Evolutionary conservation across 768 basidiomycete genomes (phyloP), one percentile per base, ranked within the genome.

Genomic region (Lentinula aciculospora): DNA sequence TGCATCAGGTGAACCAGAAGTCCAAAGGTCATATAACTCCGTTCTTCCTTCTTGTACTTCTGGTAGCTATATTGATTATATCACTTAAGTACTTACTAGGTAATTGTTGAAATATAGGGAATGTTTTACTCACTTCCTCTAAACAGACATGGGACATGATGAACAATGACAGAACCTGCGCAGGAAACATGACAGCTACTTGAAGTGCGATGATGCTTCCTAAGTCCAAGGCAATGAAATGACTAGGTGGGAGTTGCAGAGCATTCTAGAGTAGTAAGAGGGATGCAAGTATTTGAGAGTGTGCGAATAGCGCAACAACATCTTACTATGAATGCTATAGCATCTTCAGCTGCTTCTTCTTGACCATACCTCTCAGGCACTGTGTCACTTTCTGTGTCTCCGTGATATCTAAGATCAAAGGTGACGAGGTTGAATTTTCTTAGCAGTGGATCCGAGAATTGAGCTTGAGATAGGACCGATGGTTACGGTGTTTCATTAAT

Each of bases 301-400:
- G n/a, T n/a, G n/a, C n/a, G n/a, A n/a, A n/a, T n/a, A 15, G 17
- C 4, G 5, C 15, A 21, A 3, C 42, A 13, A 42, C n/a, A 34
- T 25, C 46, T 17, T 25, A 57, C 56, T 31, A 57, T 46, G 9
- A 57, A 34, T 27, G 34, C 44, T 19, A 48, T 31, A 4, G 25
- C 44, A n/a, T 57, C 56, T 21, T 57, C 56, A 47, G 56, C 46
- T 4, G 46, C 46, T 15, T 57, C 45, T 48, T 47, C 56, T 27
- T 36, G 42, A 2, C 34, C 56, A 48, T 57, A 57, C 4, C 8
- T 25, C 13, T 15, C 9, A 2, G 56, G 56, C 17, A 57, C 32
- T 48, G 15, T 39, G 29, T 46, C 56, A 28, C 56, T 21, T 21
- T 25, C 25, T n/a, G 56, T 57, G 6, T 46, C 31, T 13, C 56